A percentile compares a stretch with the other conserved stretches of the same genome.
phyloP scores from a whole-genome alignment of 2,329 filamentous ascomycete species.

The Neofusicoccum umdonicola region DNA sequence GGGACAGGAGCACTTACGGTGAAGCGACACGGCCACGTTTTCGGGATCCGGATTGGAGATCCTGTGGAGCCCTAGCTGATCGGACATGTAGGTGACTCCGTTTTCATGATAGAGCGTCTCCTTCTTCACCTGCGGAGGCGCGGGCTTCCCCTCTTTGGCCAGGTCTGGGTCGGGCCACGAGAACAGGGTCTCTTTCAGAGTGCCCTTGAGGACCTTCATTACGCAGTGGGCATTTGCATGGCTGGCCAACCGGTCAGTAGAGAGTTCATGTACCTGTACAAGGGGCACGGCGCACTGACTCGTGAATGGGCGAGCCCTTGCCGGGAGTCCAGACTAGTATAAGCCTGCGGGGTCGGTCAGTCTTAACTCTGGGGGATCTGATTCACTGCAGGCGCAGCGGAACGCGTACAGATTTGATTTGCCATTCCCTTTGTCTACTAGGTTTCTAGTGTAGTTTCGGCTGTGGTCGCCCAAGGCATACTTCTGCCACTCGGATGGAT shows the following conservation, averaged over 20 bases:
- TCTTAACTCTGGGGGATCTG: conserved; percentile 21
- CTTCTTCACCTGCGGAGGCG: conserved; percentile 63
- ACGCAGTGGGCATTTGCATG: conserved; percentile 78
- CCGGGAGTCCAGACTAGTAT: conserved; percentile 87
- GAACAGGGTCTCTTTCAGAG: conserved; percentile 78
- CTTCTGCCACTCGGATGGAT: conserved; percentile 66
- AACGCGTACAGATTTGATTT: conserved; percentile 65
- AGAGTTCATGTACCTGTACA: conserved; percentile 1
- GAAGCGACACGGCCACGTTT: conserved; percentile 79
- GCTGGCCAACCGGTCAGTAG: conserved; percentile 21
- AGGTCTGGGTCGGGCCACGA: conserved; percentile 60
- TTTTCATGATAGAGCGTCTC: conserved; percentile 68
- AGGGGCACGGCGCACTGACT: conserved; percentile 41
- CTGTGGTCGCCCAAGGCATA: conserved; percentile 72
- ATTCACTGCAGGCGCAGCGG: neutral
- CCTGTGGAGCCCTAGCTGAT: conserved; percentile 79
- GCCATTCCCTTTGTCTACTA: conserved; percentile 86
- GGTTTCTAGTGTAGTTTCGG: conserved; percentile 77
- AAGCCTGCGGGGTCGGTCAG: conserved; percentile 52
- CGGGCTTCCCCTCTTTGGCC: conserved; percentile 44
- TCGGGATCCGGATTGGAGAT: conserved; percentile 70
- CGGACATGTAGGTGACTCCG: conserved; percentile 85
- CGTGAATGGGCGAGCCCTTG: conserved; percentile 81
- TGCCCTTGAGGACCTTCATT: conserved; percentile 82
- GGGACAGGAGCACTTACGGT: conserved; percentile 51